Base-by-base conservation (phyloP, 1,284 basidiomycete genomes). In the Cutaneotrichosporon sp. region DNA sequence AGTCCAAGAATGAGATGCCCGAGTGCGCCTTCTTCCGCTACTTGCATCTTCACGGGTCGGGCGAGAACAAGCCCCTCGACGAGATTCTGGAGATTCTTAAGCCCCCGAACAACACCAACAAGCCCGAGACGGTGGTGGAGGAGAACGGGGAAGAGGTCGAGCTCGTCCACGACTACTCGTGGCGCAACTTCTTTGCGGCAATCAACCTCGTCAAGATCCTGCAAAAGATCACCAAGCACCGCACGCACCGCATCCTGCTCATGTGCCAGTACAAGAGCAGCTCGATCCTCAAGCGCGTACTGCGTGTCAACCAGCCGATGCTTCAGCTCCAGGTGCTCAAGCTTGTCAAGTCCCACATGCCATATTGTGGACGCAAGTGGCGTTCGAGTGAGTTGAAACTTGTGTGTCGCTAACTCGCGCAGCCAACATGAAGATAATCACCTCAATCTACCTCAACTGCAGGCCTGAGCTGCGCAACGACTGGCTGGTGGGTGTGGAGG, bases 401-500 rank as follows among this genome's bases (percentile, higher is more conserved):
- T 18, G 10, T 36, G 38, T 2, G 11, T 53, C 16, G 3, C 16
- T 4, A 57, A 63, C n/a, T 68, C 50, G 34, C 18, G 0, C 73
- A 96, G 92, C 91, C 30, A 99, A 99, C 78, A 99, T 99, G 97
- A 97, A 98, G 81, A 91, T 98, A 66, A 99, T 99, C 75, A 99
- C 97, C 5, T 89, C 92, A 34, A 98, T 99, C 70, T 99, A 99
- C 79, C 84, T 99, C 65, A 97, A 97, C 75, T 98, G 95, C 77
- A 85, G 96, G 60, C 96, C 97, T 11, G 94, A 97, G 74, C 84
- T 99, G 59, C 86, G 96, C 46, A 97, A 99, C 79, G 97, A 99
- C 76, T 99, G 97, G 97, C 84, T 99, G 46, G 90, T 92, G 14
- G 92, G 93, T 2, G 89, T 88, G 21, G 97, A 99, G 76, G 88